Base-by-base conservation (phyloP, 2,329 filamentous ascomycete genomes). In the Thielaviopsis musarum region DNA sequence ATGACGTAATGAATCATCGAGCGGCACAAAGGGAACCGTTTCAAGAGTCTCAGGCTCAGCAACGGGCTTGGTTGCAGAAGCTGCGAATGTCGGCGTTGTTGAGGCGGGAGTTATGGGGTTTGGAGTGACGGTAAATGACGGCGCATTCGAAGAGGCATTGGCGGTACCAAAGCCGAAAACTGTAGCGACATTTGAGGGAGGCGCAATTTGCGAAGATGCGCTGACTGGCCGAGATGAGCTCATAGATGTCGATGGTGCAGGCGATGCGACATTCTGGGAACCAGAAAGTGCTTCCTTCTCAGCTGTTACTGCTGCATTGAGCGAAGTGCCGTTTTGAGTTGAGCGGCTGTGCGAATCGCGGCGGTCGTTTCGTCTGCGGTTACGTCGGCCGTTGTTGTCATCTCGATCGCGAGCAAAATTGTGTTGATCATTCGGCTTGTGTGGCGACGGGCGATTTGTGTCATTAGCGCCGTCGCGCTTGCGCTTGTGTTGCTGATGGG, bases 351-450 rank as follows among this genome's bases (percentile, higher is more conserved):
- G 71, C 6, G 77, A 78, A 63, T 81, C 77, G 63, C 77, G 77
- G 58, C 79, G 78, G 59, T 77, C 74, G 56, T 68, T 70, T 65
- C 76, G 69, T 63, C 76, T 70, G n/a, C 68, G 69, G 55, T 73
- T 72, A 58, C 77, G 74, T 63, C 75, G 71, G 62, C 73, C 51
- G 22, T 13, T 51, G 26, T 45, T 53, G 48, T 71, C 72, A 66
- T 79, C 74, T 64, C 77, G 75, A 59, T 84, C 81, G 68, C 83
- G 79, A 63, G 82, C 80, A 52, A 72, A 79, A 59, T 82, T 66
- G 48, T 70, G 66, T 6, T 77, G 77, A 65, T 83, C 78, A 57
- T 73, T 75, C 54, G 82, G 81, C 38, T 81, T 79, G 69, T 85
- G 81, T 57, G 83, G 82, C 56, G 82, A 78, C 21, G 81, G 81